Evolutionary conservation across 2,329 filamentous ascomycete genomes (phyloP), one percentile per base, ranked within the genome.

Genomic region (Neophaeococcomyces aloes): DNA sequence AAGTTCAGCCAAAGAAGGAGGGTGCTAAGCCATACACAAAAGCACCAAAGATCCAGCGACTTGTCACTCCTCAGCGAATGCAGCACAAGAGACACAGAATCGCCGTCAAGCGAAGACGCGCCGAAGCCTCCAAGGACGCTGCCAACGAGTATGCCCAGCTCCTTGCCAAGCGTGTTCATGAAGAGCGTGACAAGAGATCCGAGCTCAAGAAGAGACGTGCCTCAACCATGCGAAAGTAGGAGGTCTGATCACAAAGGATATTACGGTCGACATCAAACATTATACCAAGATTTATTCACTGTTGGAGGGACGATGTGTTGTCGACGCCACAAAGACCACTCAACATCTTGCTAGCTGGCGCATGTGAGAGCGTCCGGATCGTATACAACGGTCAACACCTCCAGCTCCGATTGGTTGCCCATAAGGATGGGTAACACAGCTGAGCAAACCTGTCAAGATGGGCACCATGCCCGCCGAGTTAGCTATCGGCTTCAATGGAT

Each of bases 31-130:
- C 88, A 62, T 96, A 96, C 83, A 95, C 89, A 83, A 98, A 98
- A 86, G 91, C 91, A 63, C 91, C 91, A 71, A 93, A 89, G 80
- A 98, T 98, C 75, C 91, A 98, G 82, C 86, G 91, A 70, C 86
- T 98, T 63, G 87, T 98, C 63, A 98, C 91, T 65, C 91, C 91
- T 70, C 91, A 96, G 77, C 91, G 91, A 71, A 87, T 98, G 67
- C 91, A 98, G 81, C 91, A 94, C 84, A 98, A 96, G 86, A 87
- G 91, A 65, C 91, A 96, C 79, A 80, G 88, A 62, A 76, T 93
- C 64, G 89, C 91, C 65, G 83, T 98, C 75, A 98, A 98, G 87
- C 86, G 89, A 71, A 89, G 91, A 72, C 86, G 87, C 67, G 75
- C 88, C 65, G 91, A 98, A 78, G 84, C 88, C 72, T 80, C 86